Conservation (phyloP, 2,329 filamentous ascomycete genomes). For the Fusarium sarcochroum region DNA sequence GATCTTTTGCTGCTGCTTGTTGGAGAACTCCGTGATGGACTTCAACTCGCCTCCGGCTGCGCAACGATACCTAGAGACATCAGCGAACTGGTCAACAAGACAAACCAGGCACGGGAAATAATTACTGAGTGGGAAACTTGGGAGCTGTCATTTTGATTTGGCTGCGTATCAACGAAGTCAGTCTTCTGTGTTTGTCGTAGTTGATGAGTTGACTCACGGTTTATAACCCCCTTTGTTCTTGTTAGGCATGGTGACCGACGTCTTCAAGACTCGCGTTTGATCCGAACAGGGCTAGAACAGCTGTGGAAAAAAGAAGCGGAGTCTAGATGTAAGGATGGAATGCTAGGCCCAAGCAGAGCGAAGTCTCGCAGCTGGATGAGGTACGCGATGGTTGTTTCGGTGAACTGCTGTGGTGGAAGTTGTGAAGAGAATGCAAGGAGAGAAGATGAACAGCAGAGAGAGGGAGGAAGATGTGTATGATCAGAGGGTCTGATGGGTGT, state of each 20-base stretch:
- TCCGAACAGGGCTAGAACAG: neutral
- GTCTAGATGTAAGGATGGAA: neutral
- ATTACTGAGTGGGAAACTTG: conserved; percentile 24
- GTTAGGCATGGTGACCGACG: conserved; percentile 20
- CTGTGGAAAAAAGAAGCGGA: neutral
- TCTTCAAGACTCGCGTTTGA: neutral
- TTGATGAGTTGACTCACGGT: conserved; percentile 28
- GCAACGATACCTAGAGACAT: conserved; percentile 52
- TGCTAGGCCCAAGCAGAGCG: neutral
- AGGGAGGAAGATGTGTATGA: neutral
- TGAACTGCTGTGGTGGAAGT: neutral
- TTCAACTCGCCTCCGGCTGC: conserved; percentile 56
- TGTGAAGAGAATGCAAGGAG: neutral
- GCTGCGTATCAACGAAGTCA: conserved; percentile 11
- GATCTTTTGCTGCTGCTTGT: conserved; percentile 49
- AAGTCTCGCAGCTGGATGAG: neutral
- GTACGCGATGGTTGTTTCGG: neutral
- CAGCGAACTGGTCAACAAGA: neutral
- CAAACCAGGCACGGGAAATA: no score
- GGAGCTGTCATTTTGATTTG: neutral
- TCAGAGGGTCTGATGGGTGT: neutral
- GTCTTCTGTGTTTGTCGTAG: neutral
- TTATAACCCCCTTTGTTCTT: conserved; percentile 21
- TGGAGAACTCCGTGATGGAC: conserved; percentile 51
- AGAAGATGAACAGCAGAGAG: neutral